Conservation (phyloP, 2,329 filamentous ascomycete genomes). For the Scopulariopsis brevicaulis region DNA sequence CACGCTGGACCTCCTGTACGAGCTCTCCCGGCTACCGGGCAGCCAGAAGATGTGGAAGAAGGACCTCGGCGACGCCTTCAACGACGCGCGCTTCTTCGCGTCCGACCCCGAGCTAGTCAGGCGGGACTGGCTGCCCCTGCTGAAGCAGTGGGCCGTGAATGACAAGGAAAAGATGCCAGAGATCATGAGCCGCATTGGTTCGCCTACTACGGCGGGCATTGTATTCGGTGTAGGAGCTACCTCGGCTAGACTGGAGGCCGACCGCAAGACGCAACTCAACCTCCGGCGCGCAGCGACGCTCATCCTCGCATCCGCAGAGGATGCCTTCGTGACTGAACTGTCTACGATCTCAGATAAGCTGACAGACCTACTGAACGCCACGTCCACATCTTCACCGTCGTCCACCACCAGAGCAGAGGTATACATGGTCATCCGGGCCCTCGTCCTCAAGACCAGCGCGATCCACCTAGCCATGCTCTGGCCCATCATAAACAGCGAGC, state of each 20-base stretch:
- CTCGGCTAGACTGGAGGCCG: slow-evolving; percentile 86
- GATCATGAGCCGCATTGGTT: slow-evolving; percentile 63
- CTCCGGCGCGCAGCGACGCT: slow-evolving; percentile 73
- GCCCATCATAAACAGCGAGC: slow-evolving; percentile 79
- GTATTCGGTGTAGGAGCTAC: slow-evolving; percentile 98
- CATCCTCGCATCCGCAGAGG: slow-evolving; percentile 62
- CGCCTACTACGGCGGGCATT: slow-evolving; percentile 86
- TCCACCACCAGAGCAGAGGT: slow-evolving; percentile 81
- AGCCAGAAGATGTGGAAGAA: slow-evolving; percentile 88
- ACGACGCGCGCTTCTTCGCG: slow-evolving; percentile 78
- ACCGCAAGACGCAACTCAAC: slow-evolving; percentile 84
- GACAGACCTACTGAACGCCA: slow-evolving; percentile 75
- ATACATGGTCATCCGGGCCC: slow-evolving; percentile 74
- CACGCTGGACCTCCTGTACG: slow-evolving; percentile 61
- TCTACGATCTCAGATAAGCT: slow-evolving; percentile 67
- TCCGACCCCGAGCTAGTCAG: slow-evolving; percentile 54
- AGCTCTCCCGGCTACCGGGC: slow-evolving; percentile 65
- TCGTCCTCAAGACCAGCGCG: slow-evolving; percentile 68
- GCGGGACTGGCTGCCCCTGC: slow-evolving; percentile 68
- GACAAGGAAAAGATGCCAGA: slow-evolving; percentile 88
- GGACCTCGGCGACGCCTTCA: slow-evolving; percentile 84
- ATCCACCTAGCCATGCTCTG: slow-evolving; percentile 76
- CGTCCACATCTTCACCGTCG: slow-evolving; percentile 80
- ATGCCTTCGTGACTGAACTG: slow-evolving; percentile 72
- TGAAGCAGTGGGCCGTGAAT: slow-evolving; percentile 72